Evolutionary conservation across 2,329 filamentous ascomycete genomes (phyloP), one percentile per base, ranked within the genome.

Genomic region (Helotiales sp.): DNA sequence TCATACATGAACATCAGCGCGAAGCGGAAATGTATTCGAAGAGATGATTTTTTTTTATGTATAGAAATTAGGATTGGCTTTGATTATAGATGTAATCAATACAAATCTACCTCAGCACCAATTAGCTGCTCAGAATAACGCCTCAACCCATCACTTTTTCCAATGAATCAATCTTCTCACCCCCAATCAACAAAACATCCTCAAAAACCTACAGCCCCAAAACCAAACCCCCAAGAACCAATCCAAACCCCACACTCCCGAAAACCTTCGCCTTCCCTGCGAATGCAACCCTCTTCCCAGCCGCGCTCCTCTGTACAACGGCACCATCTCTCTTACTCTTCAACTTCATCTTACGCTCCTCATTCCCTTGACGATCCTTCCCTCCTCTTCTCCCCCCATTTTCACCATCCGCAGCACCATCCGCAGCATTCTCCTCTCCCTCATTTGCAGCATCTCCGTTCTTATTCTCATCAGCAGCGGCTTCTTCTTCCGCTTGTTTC

Each of bases 211-310:
- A 60, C 57, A 60, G 20, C 13, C 37, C 57, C 37, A 11, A 60
- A n/a, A 32, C 57, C 34, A 43, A 28, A 37, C 11, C 57, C 1
- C 40, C 22, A 22, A 43, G 20, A 8, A 59, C 22, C 22, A 26
- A 1, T 22, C 34, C 55, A 59, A 60, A 60, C 57, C 34, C 57
- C 37, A 26, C 57, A 60, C 57, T 60, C 13, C 57, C 57, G n/a
- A 60, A 1, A 0, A 60, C 24, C 57, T 60, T 60, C 17, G 10
- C 37, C 57, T 60, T 60, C 2, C 32, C 32, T 5, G 13, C 7
- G 17, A 20, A 20, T 43, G 20, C 4, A n/a, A 24, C 37, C 22
- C 20, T 59, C 58, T 34, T 49, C 8, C 43, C 43, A 13, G 37
- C 59, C 3, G 17, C 24, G 32, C 43, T 49, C n/a, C 45, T 34